Evolutionary conservation across 768 basidiomycete genomes (phyloP).

Genomic region (Suillus sp.): DNA sequence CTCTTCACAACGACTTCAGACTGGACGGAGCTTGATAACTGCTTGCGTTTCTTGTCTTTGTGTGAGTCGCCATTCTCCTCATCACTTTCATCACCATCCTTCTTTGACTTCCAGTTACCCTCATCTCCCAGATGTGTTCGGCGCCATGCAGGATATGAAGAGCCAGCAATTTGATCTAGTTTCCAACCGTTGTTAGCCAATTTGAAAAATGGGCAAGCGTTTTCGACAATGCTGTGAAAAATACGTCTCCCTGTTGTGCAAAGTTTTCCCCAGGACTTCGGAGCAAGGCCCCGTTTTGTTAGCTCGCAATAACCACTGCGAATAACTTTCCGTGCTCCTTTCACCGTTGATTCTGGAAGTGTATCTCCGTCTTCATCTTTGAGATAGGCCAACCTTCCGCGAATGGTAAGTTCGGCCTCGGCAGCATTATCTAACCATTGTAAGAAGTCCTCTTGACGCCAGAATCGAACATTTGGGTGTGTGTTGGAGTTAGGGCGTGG

Average conservation of each 20-base stretch:
- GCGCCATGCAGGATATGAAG: not conserved
- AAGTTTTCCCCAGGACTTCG: conserved; percentile 3
- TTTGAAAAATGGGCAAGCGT: not conserved
- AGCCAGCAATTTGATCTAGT: not conserved
- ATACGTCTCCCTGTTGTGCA: not conserved
- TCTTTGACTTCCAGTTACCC: not conserved
- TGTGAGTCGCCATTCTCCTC: too few species aligned
- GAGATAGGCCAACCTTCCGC: not conserved
- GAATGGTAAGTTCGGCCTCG: too few species aligned
- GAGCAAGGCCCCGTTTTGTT: not conserved
- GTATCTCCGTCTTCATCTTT: conserved; percentile 1
- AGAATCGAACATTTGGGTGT: not conserved
- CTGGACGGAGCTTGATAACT: too few species aligned
- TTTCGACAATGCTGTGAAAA: not conserved
- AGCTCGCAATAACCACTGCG: not conserved
- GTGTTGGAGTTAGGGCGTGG: not conserved
- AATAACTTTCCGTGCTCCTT: not conserved
- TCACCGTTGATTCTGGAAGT: not conserved
- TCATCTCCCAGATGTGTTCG: not conserved
- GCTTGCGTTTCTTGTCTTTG: too few species aligned
- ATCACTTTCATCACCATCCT: not conserved
- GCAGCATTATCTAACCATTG: not conserved
- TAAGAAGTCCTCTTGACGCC: not conserved
- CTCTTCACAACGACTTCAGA: too few species aligned
- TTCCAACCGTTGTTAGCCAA: conserved; percentile 1